These are phyloP conservation scores for Ilyonectria mors-panacis DNA, from an alignment of 2,329 filamentous ascomycete species.

Conservation along the genomic window DNA sequence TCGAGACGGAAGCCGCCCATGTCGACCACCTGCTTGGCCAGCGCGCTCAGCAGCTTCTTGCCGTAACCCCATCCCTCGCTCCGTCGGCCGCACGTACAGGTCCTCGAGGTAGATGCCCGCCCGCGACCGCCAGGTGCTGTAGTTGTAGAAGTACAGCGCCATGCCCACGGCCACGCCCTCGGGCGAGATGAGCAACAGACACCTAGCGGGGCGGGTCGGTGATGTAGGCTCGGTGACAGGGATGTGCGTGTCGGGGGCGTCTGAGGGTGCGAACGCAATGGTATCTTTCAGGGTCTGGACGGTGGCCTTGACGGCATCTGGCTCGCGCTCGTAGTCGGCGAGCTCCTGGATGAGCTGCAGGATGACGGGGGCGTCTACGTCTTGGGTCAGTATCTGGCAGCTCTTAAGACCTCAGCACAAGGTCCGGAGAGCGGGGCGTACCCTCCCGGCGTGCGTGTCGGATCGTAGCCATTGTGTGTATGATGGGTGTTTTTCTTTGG, in stretches of 20 bases:
- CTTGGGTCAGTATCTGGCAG: slow-evolving; percentile 27
- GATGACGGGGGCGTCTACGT: slow-evolving; percentile 84
- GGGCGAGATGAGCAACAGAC: slow-evolving; percentile 75
- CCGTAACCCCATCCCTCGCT: slow-evolving; percentile 88
- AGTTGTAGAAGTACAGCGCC: slow-evolving; percentile 96
- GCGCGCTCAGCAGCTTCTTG: slow-evolving; percentile 77
- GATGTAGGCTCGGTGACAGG: slow-evolving; percentile 69
- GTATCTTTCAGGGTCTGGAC: slow-evolving; percentile 79
- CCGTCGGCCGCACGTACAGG: slow-evolving; percentile 81
- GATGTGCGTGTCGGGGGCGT: slow-evolving; percentile 55
- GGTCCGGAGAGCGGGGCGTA: slow-evolving; percentile 24
- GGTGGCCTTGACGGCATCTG: slow-evolving; percentile 83
- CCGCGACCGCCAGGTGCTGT: slow-evolving; percentile 91
- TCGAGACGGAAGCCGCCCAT: slow-evolving; percentile 84
- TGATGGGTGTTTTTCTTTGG: slow-evolving; percentile 2
- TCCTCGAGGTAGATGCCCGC: slow-evolving; percentile 96
- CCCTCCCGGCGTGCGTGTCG: slow-evolving; percentile 46
- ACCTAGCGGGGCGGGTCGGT: slow-evolving; percentile 77
- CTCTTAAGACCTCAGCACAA: neutral
- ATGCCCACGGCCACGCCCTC: slow-evolving; percentile 74
- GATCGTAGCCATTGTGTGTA: slow-evolving; percentile 44
- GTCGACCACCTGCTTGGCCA: slow-evolving; percentile 84
- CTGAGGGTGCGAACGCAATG: slow-evolving; percentile 80
- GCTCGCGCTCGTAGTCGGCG: slow-evolving; percentile 88
- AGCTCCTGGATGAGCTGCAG: slow-evolving; percentile 87